Conservation (phyloP, 2,329 filamentous ascomycete genomes). For the Ascochyta clinopodiicola region DNA sequence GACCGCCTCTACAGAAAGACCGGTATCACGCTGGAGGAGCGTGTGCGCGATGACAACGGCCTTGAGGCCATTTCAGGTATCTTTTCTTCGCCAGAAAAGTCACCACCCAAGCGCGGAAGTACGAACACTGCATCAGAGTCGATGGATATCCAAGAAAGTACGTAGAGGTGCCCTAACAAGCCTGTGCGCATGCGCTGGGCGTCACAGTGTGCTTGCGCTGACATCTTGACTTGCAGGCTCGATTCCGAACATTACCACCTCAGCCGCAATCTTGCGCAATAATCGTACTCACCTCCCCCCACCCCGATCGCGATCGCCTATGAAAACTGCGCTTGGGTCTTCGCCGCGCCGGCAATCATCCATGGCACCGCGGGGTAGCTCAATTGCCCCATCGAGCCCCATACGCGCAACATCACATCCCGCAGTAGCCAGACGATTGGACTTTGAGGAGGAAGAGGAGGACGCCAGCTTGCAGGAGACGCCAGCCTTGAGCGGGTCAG, state of each 20-base stretch:
- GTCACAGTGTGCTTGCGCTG: not conserved
- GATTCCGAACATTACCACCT: constrained; percentile 56
- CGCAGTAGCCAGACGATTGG: constrained; percentile 61
- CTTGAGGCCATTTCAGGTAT: constrained; percentile 86
- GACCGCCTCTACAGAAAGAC: constrained; percentile 73
- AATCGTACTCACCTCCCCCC: constrained; percentile 55
- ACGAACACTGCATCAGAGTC: constrained; percentile 62
- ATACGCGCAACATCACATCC: constrained; percentile 41
- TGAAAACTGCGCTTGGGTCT: constrained; percentile 64
- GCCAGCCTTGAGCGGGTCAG: constrained; percentile 43
- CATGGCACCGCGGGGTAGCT: constrained; percentile 61
- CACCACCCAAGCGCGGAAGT: constrained; percentile 51
- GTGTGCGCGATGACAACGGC: constrained; percentile 86
- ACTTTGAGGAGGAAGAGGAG: constrained; percentile 57
- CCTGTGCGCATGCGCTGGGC: not conserved
- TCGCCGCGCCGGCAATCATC: constrained; percentile 69
- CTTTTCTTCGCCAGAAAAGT: constrained; percentile 84
- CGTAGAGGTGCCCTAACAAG: constrained; percentile 24
- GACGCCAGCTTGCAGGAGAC: constrained; percentile 40
- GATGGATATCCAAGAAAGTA: constrained; percentile 71
- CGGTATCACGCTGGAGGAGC: constrained; percentile 80
- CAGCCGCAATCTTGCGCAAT: constrained; percentile 55
- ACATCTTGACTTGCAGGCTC: constrained; percentile 49
- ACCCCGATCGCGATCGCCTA: constrained; percentile 64
- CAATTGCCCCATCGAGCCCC: constrained; percentile 42